Conservation (phyloP, 805 yeast genomes). For the Metschnikowia dekortorum region DNA sequence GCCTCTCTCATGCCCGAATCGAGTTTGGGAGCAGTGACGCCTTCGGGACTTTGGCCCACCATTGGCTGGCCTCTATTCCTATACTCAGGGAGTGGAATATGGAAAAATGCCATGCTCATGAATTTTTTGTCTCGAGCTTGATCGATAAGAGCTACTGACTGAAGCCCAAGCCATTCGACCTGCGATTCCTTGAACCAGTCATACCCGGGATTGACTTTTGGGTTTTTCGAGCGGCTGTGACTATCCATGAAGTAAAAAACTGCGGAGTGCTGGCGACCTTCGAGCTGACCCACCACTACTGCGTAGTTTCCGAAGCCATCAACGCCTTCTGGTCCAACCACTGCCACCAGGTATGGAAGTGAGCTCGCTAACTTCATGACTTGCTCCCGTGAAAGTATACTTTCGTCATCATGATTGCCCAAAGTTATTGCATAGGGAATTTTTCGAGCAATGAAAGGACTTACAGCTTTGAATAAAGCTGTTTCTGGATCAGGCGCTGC, state of each 20-base stretch:
- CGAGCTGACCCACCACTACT: conserved; percentile 40
- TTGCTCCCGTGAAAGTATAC: conserved; percentile 55
- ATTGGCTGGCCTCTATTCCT: conserved; percentile 42
- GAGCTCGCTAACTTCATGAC: conserved; percentile 52
- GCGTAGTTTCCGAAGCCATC: conserved; percentile 84
- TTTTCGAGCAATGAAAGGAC: conserved; percentile 59
- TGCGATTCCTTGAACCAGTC: conserved; percentile 80
- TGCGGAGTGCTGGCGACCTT: conserved; percentile 38
- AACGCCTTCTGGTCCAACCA: conserved; percentile 59
- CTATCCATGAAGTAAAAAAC: conserved; percentile 78
- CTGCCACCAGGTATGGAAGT: conserved; percentile 67
- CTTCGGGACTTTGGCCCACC: conserved; percentile 69
- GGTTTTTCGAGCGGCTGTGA: conserved; percentile 66
- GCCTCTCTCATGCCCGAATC: conserved; percentile 63
- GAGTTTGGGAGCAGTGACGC: conserved; percentile 69
- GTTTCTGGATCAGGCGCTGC: conserved; percentile 77
- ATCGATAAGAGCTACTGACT: conserved; percentile 20
- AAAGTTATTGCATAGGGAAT: conserved; percentile 83
- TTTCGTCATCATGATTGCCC: conserved; percentile 91
- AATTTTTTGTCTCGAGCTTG: conserved; percentile 29
- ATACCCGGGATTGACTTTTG: conserved; percentile 72
- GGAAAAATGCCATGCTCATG: conserved; percentile 86
- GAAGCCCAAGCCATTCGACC: conserved; percentile 48
- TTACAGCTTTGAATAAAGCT: conserved; percentile 69
- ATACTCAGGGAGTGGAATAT: conserved; percentile 89